Evolutionary conservation across 352 stramenopile species (phyloP).

Genomic region (Phytophthora macrochlamydospora): DNA sequence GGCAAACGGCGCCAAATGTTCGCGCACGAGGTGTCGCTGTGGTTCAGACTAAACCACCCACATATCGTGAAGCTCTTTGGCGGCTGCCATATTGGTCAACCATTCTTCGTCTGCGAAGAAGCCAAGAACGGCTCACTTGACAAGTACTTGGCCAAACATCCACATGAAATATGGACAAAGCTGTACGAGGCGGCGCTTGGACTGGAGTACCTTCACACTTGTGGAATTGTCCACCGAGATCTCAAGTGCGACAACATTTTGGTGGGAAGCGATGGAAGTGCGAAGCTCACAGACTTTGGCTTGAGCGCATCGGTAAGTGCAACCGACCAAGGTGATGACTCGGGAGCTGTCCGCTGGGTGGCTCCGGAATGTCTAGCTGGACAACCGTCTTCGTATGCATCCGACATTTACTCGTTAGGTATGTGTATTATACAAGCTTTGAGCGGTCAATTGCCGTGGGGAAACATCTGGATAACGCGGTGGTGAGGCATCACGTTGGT

Average conservation of each 20-base stretch:
- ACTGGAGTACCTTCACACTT: conserved; percentile 8
- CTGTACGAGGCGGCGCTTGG: conserved; percentile 5
- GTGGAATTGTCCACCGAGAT: conserved; percentile 12
- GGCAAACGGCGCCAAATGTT: background rate
- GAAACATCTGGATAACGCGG: background rate
- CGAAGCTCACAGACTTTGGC: conserved; percentile 15
- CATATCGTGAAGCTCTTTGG: background rate
- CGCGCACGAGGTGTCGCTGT: background rate
- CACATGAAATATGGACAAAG: background rate
- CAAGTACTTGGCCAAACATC: background rate
- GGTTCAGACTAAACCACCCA: background rate
- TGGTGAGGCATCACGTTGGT: background rate
- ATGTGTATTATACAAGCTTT: background rate
- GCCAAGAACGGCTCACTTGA: background rate
- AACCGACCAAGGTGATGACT: background rate
- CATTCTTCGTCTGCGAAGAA: background rate
- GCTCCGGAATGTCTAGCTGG: background rate
- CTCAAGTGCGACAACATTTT: conserved; percentile 18
- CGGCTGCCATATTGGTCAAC: background rate
- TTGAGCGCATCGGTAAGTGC: background rate
- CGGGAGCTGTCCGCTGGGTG: background rate
- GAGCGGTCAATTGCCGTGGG: background rate
- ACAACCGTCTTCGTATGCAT: background rate
- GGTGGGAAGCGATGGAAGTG: conserved; percentile 4
- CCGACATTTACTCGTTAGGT: background rate